Percentiles rank a stretch among this genome's conserved stretches.
These are phyloP conservation scores for Pleurotus platypus DNA, from an alignment of 768 basidiomycete species.

Conservation along the genomic window DNA sequence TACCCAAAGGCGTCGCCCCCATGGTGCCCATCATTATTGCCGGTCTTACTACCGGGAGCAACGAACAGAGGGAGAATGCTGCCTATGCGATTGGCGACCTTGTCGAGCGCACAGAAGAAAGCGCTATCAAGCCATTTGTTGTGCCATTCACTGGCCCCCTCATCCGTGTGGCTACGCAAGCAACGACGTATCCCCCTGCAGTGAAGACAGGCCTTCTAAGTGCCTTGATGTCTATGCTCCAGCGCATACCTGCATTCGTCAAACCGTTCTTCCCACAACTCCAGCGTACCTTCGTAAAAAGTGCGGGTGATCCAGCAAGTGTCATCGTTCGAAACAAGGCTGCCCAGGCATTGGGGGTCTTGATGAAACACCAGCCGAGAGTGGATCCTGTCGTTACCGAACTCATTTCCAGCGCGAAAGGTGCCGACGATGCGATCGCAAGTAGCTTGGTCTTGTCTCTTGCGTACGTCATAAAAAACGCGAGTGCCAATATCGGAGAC, in stretches of 20 bases:
- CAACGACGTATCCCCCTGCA: slow-evolving; percentile 84
- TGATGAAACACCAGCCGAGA: slow-evolving; percentile 89
- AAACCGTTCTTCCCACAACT: slow-evolving; percentile 99
- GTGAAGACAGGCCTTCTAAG: slow-evolving; percentile 91
- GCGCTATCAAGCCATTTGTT: slow-evolving; percentile 90
- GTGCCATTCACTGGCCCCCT: slow-evolving; percentile 95
- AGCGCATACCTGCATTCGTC: slow-evolving; percentile 82
- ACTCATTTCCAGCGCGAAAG: slow-evolving; percentile 56
- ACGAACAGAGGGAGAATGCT: slow-evolving; percentile 93
- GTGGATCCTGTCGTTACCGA: slow-evolving; percentile 96
- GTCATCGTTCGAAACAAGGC: slow-evolving; percentile 77
- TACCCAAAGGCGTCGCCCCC: slow-evolving; percentile 79
- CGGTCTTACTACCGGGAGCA: slow-evolving; percentile 90
- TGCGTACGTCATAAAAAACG: slow-evolving; percentile 69
- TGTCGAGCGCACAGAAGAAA: slow-evolving; percentile 78
- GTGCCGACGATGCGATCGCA: slow-evolving; percentile 66
- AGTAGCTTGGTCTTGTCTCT: slow-evolving; percentile 75
- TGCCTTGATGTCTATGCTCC: slow-evolving; percentile 82
- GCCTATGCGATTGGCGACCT: slow-evolving; percentile 97
- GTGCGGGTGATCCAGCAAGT: slow-evolving; percentile 76
- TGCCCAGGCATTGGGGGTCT: slow-evolving; percentile 77
- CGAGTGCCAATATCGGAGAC: slow-evolving; percentile 71
- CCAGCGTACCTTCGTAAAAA: slow-evolving; percentile 95
- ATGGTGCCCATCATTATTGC: slow-evolving; percentile 86
- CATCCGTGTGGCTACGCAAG: slow-evolving; percentile 91